Evolutionary conservation across 495 filamentous ascomycete genomes (phyloP), one percentile per base, ranked within the genome.

Genomic region (Aspergillus coremiiformis): DNA sequence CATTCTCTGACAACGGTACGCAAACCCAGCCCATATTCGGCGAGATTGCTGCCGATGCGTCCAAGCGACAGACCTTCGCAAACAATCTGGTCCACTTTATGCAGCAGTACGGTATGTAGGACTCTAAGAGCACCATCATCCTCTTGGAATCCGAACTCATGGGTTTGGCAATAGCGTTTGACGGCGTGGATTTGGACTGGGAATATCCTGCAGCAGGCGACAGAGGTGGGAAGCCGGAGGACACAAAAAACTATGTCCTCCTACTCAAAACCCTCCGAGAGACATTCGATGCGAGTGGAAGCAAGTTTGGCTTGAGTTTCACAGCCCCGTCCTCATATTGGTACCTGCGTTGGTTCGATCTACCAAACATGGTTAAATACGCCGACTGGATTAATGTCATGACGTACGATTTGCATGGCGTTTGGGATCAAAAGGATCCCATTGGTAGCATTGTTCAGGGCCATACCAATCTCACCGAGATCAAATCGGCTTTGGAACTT

Each of bases 361-460:
- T 82, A 24, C 47, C 62, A 1, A 33, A 27, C 2, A 56, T 76
- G 26, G 35, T 63, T 15, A 17, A 60, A 8, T 43, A 65, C 23
- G 66, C 74, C 3, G 77, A 82, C 54, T 83, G 68, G 65, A 61
- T 77, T 44, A 84, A 84, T 49, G 0, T 83, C 26, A 85, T 85
- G 80, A 62, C 59, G 1, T 83, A 82, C 51, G 76, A 80, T 54
- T 41, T 79, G 0, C 69, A 69, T 41, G 62, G 64, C 1, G 49
- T 57, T 0, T 69, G 65, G 68, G 65, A 71, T 44, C 17, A 8
- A 1, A 32, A 29, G 14, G 44, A 61, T 22, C 52, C 52, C 6
- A 61, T 59, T 39, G 54, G 54, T 4, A 45, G n/a, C 12, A 42
- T 54, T 12, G 42, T 66, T 0, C 39, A 50, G 2, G 52, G 37